A percentile compares a stretch with the other conserved stretches of the same genome.
These are phyloP conservation scores for Heterobasidion occidentale DNA, from an alignment of 1,284 basidiomycete species.

Conservation along the genomic window DNA sequence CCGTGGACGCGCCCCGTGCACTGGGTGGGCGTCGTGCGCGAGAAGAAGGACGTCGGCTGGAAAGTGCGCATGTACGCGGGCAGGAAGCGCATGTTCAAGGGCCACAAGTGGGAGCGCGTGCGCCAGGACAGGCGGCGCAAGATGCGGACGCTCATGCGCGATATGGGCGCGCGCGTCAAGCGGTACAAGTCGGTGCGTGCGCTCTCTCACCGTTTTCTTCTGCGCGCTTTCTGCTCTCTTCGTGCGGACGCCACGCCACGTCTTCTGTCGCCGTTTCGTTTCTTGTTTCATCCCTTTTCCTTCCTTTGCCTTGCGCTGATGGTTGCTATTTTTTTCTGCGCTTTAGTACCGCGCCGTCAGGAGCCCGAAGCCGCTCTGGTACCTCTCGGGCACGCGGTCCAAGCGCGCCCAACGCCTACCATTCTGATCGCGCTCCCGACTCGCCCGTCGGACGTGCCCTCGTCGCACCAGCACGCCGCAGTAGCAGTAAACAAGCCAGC, in stretches of 20 bases:
- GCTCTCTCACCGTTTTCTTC: neutral
- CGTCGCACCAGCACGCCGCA: no score
- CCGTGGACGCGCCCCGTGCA: slow-evolving; percentile 34
- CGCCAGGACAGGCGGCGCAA: slow-evolving; percentile 35
- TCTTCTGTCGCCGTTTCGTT: neutral
- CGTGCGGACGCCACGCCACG: no score
- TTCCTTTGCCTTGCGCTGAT: no score
- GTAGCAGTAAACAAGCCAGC: no score
- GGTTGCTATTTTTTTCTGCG: no score
- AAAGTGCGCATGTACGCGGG: slow-evolving; percentile 58
- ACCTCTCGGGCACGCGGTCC: no score
- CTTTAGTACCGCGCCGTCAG: no score
- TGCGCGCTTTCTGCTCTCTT: neutral
- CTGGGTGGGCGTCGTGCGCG: slow-evolving; percentile 51
- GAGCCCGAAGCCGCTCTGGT: no score
- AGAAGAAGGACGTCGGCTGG: slow-evolving; percentile 39
- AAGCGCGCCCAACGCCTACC: no score
- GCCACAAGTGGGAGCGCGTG: slow-evolving; percentile 71
- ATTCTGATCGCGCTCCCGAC: no score
- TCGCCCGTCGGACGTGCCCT: no score
- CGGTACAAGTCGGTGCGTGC: slow-evolving; percentile 55
- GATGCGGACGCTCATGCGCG: slow-evolving; percentile 48
- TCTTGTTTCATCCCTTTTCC: neutral
- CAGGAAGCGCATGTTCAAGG: slow-evolving; percentile 80
- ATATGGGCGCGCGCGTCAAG: slow-evolving; percentile 56